Evolutionary conservation across 2,329 filamentous ascomycete genomes (phyloP).

Genomic region (Scolecobasidium constrictum): DNA sequence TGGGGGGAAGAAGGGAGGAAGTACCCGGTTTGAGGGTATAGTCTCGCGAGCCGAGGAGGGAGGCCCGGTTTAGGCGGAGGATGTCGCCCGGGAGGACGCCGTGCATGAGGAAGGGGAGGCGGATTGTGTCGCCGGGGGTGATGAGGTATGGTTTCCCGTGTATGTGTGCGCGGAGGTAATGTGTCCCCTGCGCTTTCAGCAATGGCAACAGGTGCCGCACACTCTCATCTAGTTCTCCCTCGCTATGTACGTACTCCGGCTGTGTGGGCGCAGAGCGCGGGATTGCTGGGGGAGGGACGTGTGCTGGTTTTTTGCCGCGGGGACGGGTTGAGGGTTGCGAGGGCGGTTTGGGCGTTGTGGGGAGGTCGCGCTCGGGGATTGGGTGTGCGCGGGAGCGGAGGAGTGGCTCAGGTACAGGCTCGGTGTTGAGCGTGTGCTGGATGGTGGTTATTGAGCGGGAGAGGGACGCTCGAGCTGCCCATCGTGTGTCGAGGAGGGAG

Average conservation of each 20-base stretch:
- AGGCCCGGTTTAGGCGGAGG: slow-evolving; percentile 77
- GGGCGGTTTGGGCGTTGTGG: slow-evolving; percentile 1
- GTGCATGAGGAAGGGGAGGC: slow-evolving; percentile 39
- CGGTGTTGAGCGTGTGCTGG: not conserved
- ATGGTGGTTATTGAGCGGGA: slow-evolving; percentile 1
- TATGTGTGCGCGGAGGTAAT: slow-evolving; percentile 73
- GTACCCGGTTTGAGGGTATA: slow-evolving; percentile 71
- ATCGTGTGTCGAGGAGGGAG: not conserved
- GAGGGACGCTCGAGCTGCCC: not conserved
- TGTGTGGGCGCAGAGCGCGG: slow-evolving; percentile 6
- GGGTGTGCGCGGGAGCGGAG: not conserved
- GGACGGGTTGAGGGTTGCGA: not conserved
- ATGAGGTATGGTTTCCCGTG: slow-evolving; percentile 72
- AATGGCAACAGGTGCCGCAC: slow-evolving; percentile 56
- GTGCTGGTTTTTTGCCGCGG: not conserved
- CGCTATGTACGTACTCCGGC: slow-evolving; percentile 1
- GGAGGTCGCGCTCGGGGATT: not conserved
- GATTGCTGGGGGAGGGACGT: not conserved
- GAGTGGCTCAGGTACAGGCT: slow-evolving; percentile 1
- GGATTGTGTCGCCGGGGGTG: slow-evolving; percentile 42
- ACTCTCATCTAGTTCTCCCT: slow-evolving; percentile 21
- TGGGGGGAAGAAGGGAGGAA: too few species aligned
- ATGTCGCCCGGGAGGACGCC: slow-evolving; percentile 61
- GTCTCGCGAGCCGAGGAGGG: slow-evolving; percentile 72
- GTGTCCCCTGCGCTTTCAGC: slow-evolving; percentile 58